Evolutionary conservation across 768 basidiomycete species (phyloP).

Genomic region (Tephrocybe rancida): DNA sequence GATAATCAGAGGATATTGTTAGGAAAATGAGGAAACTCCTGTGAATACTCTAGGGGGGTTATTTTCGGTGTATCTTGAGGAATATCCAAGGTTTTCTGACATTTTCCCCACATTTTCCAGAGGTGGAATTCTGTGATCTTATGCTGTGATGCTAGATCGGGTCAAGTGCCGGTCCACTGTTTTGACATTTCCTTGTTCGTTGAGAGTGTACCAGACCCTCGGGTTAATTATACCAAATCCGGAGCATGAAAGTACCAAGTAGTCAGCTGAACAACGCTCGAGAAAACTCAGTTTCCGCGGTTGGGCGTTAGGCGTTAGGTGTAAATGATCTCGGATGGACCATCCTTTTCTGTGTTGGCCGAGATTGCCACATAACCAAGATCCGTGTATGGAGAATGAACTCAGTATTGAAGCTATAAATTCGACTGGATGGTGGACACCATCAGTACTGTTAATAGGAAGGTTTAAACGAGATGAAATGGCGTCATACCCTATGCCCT

Average conservation of each 20-base stretch:
- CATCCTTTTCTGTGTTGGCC: background rate
- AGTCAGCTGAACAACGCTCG: slow-evolving; percentile 14
- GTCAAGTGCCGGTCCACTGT: slow-evolving; percentile 2
- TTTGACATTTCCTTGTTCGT: slow-evolving; percentile 7
- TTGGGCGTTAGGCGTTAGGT: background rate
- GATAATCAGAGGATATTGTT: no score
- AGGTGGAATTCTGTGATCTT: no score
- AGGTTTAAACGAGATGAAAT: background rate
- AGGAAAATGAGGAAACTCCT: no score
- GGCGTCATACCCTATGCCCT: slow-evolving; percentile 18
- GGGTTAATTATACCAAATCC: slow-evolving; percentile 16
- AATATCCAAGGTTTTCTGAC: no score
- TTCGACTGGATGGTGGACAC: background rate
- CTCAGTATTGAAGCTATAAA: background rate
- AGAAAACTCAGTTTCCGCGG: background rate
- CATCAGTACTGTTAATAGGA: background rate
- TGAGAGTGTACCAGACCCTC: slow-evolving; percentile 3
- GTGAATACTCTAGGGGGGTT: no score
- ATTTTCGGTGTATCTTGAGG: no score
- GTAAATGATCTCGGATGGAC: slow-evolving; percentile 8
- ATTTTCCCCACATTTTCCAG: no score
- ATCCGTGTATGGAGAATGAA: slow-evolving; percentile 4
- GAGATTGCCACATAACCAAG: slow-evolving; percentile 8
- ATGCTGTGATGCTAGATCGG: slow-evolving; percentile 7
- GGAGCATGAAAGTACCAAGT: slow-evolving; percentile 1